Conservation (phyloP, 345 rosid genomes). For the Erodium maritimum region DNA sequence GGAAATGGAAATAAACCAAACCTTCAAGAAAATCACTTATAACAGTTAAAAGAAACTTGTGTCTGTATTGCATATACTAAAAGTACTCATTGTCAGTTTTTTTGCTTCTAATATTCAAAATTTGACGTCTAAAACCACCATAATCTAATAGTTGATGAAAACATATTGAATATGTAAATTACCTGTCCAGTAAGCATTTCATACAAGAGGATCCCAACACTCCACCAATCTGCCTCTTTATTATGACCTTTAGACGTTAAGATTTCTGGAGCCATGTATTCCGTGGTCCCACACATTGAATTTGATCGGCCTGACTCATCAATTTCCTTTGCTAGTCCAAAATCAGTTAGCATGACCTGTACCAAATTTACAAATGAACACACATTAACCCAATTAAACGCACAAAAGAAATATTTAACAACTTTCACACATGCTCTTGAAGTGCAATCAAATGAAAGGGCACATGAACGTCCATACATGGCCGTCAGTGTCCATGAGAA, state of each 20-base stretch:
- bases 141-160: not conserved
- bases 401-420: not conserved
- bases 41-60: not conserved
- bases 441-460: constrained; percentile 4
- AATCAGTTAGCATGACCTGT: constrained; percentile 64
- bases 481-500: constrained; percentile 56
- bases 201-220: constrained; percentile 48
- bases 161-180: not conserved
- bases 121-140: not conserved
- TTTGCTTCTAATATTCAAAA: not conserved
- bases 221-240: constrained; percentile 79
- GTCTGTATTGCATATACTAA: not conserved
- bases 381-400: not conserved
- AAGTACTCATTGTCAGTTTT: not conserved
- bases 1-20: not conserved
- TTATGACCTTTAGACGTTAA: constrained; percentile 55
- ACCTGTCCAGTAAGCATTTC: constrained; percentile 75
- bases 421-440: constrained; percentile 4
- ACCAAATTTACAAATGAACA: constrained; percentile 2
- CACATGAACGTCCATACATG: constrained; percentile 43
- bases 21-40: not conserved
- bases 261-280: constrained; percentile 75
- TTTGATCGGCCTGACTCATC: constrained; percentile 54
- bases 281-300: constrained; percentile 67
- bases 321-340: constrained; percentile 66